Base-by-base conservation (phyloP, 768 basidiomycete species). In the Lactarius hengduanensis region DNA sequence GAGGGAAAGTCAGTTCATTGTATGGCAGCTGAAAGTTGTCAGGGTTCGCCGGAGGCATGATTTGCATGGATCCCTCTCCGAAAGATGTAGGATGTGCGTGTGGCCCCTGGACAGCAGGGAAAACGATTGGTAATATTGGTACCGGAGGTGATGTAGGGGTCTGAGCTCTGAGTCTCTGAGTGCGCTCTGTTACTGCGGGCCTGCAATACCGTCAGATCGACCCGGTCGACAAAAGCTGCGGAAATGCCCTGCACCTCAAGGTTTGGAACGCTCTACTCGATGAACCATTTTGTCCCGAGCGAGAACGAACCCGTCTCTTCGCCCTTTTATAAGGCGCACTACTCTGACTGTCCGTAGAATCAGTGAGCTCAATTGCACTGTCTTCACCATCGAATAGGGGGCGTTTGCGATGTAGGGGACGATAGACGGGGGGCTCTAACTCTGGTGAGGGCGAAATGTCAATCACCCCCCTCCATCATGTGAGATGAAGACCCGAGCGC, bases 321-420 rank as follows among this genome's bases (percentile, higher is more conserved):
- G 45, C 40, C 34, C 38, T 65, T 30, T 63, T 69, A 20, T 38
- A 64, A 0, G 65, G 55, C 4, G 63, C 41, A 0, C 61, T 56
- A 40, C 47, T 45, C 53, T 59, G 50, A 8, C 82, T 83, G 59
- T 75, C 72, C 56, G 84, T 83, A 28, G 83, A 82, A 71, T 86
- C 84, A 1, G 81, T 78, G 67, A 86, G 75, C 69, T 84, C 84
- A 66, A 86, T 83, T 30, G 84, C 75, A 61, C 78, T 72, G 36
- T 70, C 71, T 11, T 58, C 26, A 3, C 34, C 59, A 30, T 69
- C 68, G 18, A 28, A 65, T 32, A 70, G 50, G 26, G 67, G 50
- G 50, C 64, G 70, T 13, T 69, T 70, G 59, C 47, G 70, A 26
- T 55, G 68, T 18, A 67, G 22, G 34, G 68, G 54, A 28, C 62